Evolutionary conservation across 177 flowering plant genomes (phyloP), one percentile per base, ranked within the genome.

Genomic region (Vitis hybrid): DNA sequence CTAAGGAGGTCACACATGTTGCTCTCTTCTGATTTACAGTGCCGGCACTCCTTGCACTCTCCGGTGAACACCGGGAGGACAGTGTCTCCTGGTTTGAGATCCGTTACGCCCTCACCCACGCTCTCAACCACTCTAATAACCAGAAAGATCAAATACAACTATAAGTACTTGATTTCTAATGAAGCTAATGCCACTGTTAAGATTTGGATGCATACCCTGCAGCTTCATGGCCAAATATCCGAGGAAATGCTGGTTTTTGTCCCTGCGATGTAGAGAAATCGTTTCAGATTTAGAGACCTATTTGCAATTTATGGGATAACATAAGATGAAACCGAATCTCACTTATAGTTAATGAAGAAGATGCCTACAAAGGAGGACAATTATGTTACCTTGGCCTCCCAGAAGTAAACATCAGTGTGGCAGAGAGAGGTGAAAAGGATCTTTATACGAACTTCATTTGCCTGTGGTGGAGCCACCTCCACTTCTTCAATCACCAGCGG

Each of bases 1-100:
- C 92, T 75, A 5, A 90, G 88, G 58, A 88, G 87, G 29, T 88
- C 90, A 71, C 91, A 89, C 92, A 90, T 78, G 77, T 88, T 88
- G 84, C 90, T 85, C 67, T 87, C 89, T 68, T 87, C 90, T 1
- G 89, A 87, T 22, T 81, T 76, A 50, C 90, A 87, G 68, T 87
- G 89, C 6, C 70, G 64, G 34, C 93, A 88, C n/a, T 85, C 84
- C 69, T 61, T 61, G 73, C 93, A 88, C 54, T 87, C 93, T 13
- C 93, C 93, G 0, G 87, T 88, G 80, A 88, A 85, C 50, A 88
- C 79, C 2, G 88, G 91, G 5, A 87, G 87, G 14, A 83, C 93
- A 74, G 87, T 87, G 72, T 89, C 91, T 2, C 93, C 87, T 18
- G 84, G 86, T 54, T 80, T 19, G 9, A 87, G 76, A 39, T 82